Conservation (phyloP, 257 asterid species). For the Capsicum pubescens region DNA sequence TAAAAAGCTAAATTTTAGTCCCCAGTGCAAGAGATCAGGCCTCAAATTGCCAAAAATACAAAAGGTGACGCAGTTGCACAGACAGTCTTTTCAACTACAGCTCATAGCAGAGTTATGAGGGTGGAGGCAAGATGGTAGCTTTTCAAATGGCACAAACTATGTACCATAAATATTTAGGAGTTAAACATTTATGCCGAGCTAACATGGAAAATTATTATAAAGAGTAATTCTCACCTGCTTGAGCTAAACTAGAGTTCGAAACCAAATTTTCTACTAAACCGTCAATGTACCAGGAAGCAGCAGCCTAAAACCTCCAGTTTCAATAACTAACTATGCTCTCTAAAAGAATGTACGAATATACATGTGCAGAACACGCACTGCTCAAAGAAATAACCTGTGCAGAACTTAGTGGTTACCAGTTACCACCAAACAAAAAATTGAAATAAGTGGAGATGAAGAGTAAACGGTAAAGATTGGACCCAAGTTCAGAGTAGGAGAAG, state of each 20-base stretch:
- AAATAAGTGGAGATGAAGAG: neutral
- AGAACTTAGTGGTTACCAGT: neutral
- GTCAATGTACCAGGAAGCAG: neutral
- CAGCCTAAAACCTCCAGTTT: neutral
- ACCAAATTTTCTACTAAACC: neutral
- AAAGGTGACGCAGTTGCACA: neutral
- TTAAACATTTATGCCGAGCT: neutral
- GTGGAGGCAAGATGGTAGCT: neutral
- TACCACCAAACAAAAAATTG: neutral
- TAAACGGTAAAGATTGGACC: neutral
- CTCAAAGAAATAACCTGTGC: neutral
- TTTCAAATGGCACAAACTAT: slow-evolving; percentile 19
- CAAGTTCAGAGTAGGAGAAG: neutral
- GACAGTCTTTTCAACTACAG: neutral
- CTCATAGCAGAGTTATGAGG: slow-evolving; percentile 3
- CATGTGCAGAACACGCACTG: neutral
- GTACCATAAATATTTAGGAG: no score
- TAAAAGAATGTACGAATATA: neutral
- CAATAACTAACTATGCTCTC: neutral
- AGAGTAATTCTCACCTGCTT: neutral
- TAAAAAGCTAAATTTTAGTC: neutral
- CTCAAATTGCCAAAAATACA: no score
- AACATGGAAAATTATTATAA: neutral
- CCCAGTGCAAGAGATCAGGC: no score
- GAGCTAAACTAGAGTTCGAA: neutral